Conservation (phyloP, 768 basidiomycete species). For the Russula foetens region DNA sequence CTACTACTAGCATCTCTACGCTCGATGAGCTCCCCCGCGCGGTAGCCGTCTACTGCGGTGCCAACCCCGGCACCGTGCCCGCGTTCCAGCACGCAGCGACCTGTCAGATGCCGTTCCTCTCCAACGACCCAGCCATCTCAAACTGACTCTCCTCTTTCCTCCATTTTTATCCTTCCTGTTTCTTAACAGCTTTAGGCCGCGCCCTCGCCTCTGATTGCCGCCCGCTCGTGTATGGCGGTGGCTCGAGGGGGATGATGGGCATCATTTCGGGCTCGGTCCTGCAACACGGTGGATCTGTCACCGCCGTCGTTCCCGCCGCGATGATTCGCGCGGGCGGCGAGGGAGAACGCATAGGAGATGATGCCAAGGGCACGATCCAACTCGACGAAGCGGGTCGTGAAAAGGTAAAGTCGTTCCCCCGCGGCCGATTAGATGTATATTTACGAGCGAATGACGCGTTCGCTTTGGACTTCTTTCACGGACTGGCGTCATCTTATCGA, state of each 20-base stretch:
- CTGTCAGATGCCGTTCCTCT: conserved; percentile 39
- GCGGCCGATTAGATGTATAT: too few relatives aligned
- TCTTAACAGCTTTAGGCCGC: conserved; percentile 51
- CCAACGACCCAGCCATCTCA: too few relatives aligned
- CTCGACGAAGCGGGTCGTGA: conserved; percentile 29
- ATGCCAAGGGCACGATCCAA: conserved; percentile 16
- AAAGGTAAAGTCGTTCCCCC: conserved; percentile 24
- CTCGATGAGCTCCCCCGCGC: conserved; percentile 21
- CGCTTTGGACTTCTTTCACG: too few relatives aligned
- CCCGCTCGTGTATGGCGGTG: conserved; percentile 83
- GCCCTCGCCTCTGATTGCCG: conserved; percentile 56
- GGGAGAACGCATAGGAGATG: conserved; percentile 35
- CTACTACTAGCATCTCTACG: not conserved
- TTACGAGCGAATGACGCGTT: too few relatives aligned
- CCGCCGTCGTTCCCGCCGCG: conserved; percentile 71
- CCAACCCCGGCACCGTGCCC: conserved; percentile 53
- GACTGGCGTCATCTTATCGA: too few relatives aligned
- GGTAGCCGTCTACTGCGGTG: conserved; percentile 82
- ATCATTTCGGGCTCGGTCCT: conserved; percentile 58
- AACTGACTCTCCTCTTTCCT: too few relatives aligned
- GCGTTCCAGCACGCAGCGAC: conserved; percentile 60
- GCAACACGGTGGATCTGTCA: conserved; percentile 60
- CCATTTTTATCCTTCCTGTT: too few relatives aligned
- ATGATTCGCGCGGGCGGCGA: conserved; percentile 64
- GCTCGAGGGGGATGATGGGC: conserved; percentile 81